Conservation (phyloP, 768 basidiomycete genomes). For the Mycena maculata region DNA sequence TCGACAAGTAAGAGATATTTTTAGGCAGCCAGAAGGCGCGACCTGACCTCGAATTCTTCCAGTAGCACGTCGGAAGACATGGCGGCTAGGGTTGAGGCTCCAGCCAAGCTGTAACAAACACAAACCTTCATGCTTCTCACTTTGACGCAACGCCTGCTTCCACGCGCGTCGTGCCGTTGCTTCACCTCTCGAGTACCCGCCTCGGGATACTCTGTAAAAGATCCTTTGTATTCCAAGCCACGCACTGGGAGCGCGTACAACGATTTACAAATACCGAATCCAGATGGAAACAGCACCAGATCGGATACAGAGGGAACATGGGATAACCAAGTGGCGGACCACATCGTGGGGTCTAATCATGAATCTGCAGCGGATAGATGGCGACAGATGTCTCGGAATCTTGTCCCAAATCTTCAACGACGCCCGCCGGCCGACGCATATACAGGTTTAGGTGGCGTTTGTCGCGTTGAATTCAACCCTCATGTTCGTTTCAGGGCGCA, state of each 20-base stretch:
- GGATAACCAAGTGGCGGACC: neutral
- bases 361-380: slow-evolving; percentile 54
- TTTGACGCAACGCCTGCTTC: slow-evolving; percentile 9
- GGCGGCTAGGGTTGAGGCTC: slow-evolving; percentile 24
- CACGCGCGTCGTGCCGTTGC: slow-evolving; percentile 9
- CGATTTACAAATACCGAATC: neutral
- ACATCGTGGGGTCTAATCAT: neutral
- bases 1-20: slow-evolving; percentile 11
- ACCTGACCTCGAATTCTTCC: slow-evolving; percentile 90
- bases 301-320: too few relatives aligned
- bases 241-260: neutral
- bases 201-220: neutral
- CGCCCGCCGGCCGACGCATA: slow-evolving; percentile 62
- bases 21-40: slow-evolving; percentile 14
- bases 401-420: slow-evolving; percentile 36
- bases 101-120: slow-evolving; percentile 17
- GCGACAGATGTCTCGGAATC: slow-evolving; percentile 45
- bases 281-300: neutral
- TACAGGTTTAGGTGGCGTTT: slow-evolving; percentile 55
- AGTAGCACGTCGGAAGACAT: slow-evolving; percentile 79
- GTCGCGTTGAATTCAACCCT: slow-evolving; percentile 17
- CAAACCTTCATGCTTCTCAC: slow-evolving; percentile 7
- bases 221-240: neutral
- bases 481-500: slow-evolving; percentile 64
- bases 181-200: slow-evolving; percentile 13